Base-by-base conservation (phyloP, 352 stramenopile genomes). In the Pythium scleroteichum region DNA sequence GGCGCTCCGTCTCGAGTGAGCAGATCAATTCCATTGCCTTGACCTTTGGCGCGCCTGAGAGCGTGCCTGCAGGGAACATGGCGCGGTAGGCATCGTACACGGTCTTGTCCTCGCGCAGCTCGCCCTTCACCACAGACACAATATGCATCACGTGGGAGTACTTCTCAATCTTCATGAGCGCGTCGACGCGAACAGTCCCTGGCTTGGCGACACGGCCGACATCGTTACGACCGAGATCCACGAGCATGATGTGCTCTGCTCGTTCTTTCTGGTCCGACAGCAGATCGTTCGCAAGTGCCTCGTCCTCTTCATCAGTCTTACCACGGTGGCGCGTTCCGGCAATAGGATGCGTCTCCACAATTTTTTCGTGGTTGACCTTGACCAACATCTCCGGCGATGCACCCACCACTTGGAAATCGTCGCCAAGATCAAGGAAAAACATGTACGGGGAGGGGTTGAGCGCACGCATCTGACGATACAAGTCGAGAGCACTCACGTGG, bases 81-180 rank as follows among this genome's bases (percentile, higher is more conserved):
- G 88, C 86, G 40, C 86, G 83, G 64, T 95, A 95, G n/a, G 88
- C 88, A 63, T 96, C 88, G 58, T 91, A 94, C 61, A 95, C 84
- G 4, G 77, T 93, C 62, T 84, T 83, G 71, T 95, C 86, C 2
- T 87, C 62, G 9, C 82, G 79, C 45, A 96, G 60, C 29, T 86
- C 63, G 46, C 88, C 88, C 71, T 92, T 95, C 38, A 96, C 88
- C 20, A 94, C 84, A 32, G 86, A 95, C 52, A 95, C 86, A 59
- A 96, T 95, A 74, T 96, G 88, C 85, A 96, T 96, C 61, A 96
- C 88, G 62, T 96, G 88, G 54, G 86, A 95, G 76, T 96, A 96
- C 72, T 94, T 93, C 55, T 96, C 88, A 53, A 96, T 94, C 69
- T 93, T 76, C 88, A 96, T 95, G 55, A 96, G 79, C 49, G 73